Evolutionary conservation across 1,284 basidiomycete genomes (phyloP), one percentile per base, ranked within the genome.

Genomic region (Trichosporon sp.): DNA sequence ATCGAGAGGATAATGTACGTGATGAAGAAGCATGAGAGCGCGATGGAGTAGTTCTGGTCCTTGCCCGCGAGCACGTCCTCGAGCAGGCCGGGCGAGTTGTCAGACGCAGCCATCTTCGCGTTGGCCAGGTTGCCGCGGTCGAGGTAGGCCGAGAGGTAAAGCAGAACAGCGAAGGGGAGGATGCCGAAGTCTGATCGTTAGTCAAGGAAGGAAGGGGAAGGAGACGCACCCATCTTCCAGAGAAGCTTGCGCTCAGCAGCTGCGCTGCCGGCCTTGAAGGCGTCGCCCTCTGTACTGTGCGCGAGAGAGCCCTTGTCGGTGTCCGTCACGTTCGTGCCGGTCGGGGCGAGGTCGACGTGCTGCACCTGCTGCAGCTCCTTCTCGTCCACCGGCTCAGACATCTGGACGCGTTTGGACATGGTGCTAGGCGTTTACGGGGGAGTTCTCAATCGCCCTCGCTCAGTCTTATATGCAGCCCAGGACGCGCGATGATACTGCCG

Each of bases 111-210:
- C 1, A 84, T 69, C 25, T 76, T 70, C 2, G 83, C 83, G 64
- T 84, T 84, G 7, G 70, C 79, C 77, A 81, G 53, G 69, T 81
- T 80, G 15, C 81, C 82, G 60, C 83, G 74, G 65, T 84, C 84
- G 35, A 85, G 80, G 72, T 85, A 85, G 5, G 84, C 84, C 4
- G 76, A 75, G 27, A 85, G 75, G 72, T 85, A 85, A 18, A 85
- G 76, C 7, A 84, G 70, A 0, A 81, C 77, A 5, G 84, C 83
- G 65, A 85, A 79, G 0, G 84, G 84, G 7, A 85, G 65, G 68
- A 85, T 84, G 32, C 79, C 72, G 6, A 77, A 8, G 65, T 85
- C 83, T 78, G 47, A 2, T 21, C 1, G 62, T 66, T 27, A 66
- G 65, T 62, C 0, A 21, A 29, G 32, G 27, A 64, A 31, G 23